A percentile compares a stretch with the other conserved stretches of the same genome.
These are phyloP conservation scores for Melastoma malabathricum DNA, from an alignment of 345 rosid genomes.

Conservation along the genomic window DNA sequence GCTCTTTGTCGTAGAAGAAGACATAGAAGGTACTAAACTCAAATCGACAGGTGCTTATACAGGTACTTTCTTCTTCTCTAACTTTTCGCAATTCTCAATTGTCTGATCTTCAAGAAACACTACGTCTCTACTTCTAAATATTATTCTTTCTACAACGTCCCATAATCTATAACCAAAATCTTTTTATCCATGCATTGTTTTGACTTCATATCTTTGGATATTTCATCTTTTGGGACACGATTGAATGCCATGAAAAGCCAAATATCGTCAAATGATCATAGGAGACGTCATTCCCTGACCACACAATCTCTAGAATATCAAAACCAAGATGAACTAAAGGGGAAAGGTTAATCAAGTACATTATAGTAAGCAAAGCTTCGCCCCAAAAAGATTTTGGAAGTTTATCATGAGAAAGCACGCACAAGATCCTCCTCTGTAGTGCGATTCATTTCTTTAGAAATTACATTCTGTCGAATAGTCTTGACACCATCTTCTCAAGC, in stretches of 20 bases:
- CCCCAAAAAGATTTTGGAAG: conserved; percentile 1
- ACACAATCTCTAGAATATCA: not conserved
- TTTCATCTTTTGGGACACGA: conserved; percentile 3
- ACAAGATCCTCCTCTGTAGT: not conserved
- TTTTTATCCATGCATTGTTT: not conserved
- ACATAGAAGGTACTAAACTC: too few species aligned
- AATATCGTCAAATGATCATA: not conserved
- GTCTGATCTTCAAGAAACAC: not conserved
- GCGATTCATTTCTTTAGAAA: conserved; percentile 5
- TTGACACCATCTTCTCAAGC: conserved; percentile 2
- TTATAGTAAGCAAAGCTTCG: not conserved
- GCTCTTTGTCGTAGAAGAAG: not conserved
- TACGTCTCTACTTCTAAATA: not conserved
- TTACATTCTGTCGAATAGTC: conserved; percentile 1
- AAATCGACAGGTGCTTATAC: too few species aligned
- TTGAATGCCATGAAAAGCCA: not conserved
- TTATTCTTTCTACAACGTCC: not conserved
- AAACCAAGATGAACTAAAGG: not conserved
- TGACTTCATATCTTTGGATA: not conserved
- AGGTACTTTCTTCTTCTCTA: not conserved
- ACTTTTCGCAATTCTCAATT: not conserved
- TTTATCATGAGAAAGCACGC: not conserved
- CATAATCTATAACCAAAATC: conserved; percentile 1
- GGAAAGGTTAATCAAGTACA: conserved; percentile 1
- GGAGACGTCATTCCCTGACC: not conserved